These are phyloP conservation scores for Pilasporangium apinafurcum DNA, from an alignment of 352 stramenopile genomes.

Conservation along the genomic window DNA sequence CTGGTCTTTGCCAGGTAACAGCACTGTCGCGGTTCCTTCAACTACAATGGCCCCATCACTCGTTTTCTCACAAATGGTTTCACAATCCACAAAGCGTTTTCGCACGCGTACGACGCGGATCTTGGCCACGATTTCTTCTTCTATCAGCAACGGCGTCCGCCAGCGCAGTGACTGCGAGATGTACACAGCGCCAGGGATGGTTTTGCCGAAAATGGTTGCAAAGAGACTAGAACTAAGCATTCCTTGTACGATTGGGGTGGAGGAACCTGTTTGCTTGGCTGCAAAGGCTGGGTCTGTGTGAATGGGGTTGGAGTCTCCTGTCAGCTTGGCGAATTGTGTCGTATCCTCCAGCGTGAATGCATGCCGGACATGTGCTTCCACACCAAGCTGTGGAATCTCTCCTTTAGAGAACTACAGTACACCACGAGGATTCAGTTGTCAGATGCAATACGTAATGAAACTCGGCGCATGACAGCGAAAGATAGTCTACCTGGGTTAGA, in stretches of 20 bases:
- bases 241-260: conserved; percentile 65
- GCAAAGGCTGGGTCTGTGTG: conserved; percentile 53
- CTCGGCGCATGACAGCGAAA: too few species aligned
- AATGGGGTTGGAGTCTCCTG: conserved; percentile 73
- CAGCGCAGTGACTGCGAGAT: conserved; percentile 67
- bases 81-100: conserved; percentile 71
- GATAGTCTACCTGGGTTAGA: too few species aligned
- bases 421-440: too few species aligned
- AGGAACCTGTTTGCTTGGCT: conserved; percentile 9
- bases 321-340: conserved; percentile 46
- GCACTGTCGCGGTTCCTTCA: conserved; percentile 58
- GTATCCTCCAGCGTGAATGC: conserved; percentile 60
- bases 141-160: conserved; percentile 51
- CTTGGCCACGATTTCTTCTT: conserved; percentile 43
- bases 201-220: conserved; percentile 72
- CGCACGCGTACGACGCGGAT: conserved; percentile 56
- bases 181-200: conserved; percentile 70
- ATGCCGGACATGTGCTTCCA: conserved; percentile 52
- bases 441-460: too few species aligned
- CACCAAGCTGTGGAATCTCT: conserved; percentile 36
- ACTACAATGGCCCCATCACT: conserved; percentile 45
- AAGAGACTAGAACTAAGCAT: conserved; percentile 77
- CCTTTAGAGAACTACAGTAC: conserved; percentile 34
- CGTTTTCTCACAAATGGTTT: conserved; percentile 53
- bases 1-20: too few species aligned